These are phyloP conservation scores for Xylaria telfairii DNA, from an alignment of 495 filamentous ascomycete genomes.

Conservation along the genomic window DNA sequence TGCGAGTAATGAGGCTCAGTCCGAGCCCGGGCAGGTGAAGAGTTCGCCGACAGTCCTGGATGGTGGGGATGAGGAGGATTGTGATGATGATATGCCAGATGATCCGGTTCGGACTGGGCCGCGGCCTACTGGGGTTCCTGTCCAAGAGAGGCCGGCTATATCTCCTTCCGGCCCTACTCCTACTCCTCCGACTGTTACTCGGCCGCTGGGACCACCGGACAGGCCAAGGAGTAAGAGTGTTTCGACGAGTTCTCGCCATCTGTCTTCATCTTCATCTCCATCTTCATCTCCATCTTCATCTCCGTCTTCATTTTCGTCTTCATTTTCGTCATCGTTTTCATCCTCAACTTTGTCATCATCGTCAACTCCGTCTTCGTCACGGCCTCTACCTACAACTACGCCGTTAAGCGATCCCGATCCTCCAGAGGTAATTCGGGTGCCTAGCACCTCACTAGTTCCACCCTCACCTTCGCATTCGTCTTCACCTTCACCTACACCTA, in stretches of 20 bases:
- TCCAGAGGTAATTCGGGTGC: background rate
- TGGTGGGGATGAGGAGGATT: background rate
- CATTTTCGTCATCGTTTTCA: background rate
- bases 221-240: background rate
- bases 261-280: background rate
- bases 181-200: background rate
- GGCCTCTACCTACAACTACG: background rate
- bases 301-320: background rate
- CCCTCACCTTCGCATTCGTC: background rate
- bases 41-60: background rate
- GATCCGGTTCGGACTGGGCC: background rate
- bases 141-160: background rate
- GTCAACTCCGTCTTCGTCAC: background rate
- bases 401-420: background rate
- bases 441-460: background rate
- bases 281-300: background rate
- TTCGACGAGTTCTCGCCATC: background rate
- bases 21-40: background rate
- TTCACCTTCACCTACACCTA: background rate
- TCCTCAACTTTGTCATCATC: background rate
- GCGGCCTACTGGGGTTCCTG: background rate
- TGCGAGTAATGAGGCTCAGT: background rate
- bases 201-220: background rate
- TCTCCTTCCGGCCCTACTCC: too few relatives aligned
- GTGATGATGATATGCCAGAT: background rate